phyloP scores from a whole-genome alignment of 768 basidiomycete genomes.

The Leccinellum luteum region DNA sequence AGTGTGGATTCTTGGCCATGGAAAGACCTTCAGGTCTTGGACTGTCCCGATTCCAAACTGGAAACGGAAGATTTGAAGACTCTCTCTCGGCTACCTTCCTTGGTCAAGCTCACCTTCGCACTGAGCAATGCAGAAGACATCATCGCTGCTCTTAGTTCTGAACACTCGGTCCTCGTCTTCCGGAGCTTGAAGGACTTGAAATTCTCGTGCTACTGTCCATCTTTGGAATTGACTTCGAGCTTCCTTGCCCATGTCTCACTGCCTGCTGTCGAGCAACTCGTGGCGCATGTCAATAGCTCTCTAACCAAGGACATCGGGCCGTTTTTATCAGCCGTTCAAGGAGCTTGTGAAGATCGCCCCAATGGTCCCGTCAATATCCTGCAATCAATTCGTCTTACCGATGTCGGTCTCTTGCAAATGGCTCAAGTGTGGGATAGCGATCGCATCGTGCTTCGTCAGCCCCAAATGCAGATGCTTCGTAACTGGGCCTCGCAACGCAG shows the following conservation, averaged over 20 bases:
- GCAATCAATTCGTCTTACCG: too few relatives aligned
- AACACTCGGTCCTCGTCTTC: not conserved
- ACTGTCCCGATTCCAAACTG: not conserved
- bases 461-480: too few relatives aligned
- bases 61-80: not conserved
- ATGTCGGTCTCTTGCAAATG: too few relatives aligned
- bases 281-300: not conserved
- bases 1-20: not conserved
- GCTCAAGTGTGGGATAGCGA: too few relatives aligned
- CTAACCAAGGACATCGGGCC: not conserved
- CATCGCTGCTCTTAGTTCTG: not conserved
- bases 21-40: not conserved
- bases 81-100: not conserved
- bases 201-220: not conserved
- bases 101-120: not conserved
- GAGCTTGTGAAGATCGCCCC: not conserved
- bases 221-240: not conserved
- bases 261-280: not conserved
- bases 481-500: too few relatives aligned
- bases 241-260: not conserved
- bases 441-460: too few relatives aligned
- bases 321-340: not conserved
- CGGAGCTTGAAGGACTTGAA: not conserved
- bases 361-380: too few relatives aligned
- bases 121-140: not conserved